These are phyloP conservation scores for Hirsutella rhossiliensis DNA, from an alignment of 2,329 filamentous ascomycete genomes.

Conservation along the genomic window DNA sequence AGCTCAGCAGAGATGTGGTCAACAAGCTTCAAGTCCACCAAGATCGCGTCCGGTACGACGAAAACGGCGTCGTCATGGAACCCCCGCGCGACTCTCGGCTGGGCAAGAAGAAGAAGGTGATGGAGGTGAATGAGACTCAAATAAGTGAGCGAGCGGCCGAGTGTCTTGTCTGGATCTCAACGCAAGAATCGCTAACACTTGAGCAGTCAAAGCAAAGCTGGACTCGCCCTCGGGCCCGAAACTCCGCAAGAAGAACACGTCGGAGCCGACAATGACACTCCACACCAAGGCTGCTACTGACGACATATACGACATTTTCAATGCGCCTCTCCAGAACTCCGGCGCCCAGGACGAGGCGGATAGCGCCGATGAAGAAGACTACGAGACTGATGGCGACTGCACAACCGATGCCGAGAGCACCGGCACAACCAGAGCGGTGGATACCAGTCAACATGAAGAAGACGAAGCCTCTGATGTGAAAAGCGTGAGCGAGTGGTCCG, in stretches of 20 bases:
- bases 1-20: conserved; percentile 16
- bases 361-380: conserved; percentile 51
- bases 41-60: conserved; percentile 37
- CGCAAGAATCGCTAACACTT: conserved; percentile 14
- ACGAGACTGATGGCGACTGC: conserved; percentile 64
- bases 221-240: conserved; percentile 83
- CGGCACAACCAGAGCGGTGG: conserved; percentile 58
- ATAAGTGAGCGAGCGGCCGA: conserved; percentile 53
- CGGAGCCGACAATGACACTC: conserved; percentile 95
- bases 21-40: conserved; percentile 31
- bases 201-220: conserved; percentile 77
- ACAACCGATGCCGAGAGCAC: conserved; percentile 81
- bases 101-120: conserved; percentile 61
- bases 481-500: conserved; percentile 75
- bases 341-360: conserved; percentile 19
- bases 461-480: conserved; percentile 45
- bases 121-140: conserved; percentile 84
- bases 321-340: conserved; percentile 47
- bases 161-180: background rate
- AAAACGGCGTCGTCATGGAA: conserved; percentile 43
- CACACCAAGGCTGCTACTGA: conserved; percentile 92
- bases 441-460: conserved; percentile 26
- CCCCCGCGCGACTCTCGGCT: conserved; percentile 32
- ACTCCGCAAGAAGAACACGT: conserved; percentile 59
- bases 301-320: conserved; percentile 96